These are phyloP conservation scores for Mytilinidion resinicola DNA, from an alignment of 495 filamentous ascomycete genomes.

Conservation along the genomic window DNA sequence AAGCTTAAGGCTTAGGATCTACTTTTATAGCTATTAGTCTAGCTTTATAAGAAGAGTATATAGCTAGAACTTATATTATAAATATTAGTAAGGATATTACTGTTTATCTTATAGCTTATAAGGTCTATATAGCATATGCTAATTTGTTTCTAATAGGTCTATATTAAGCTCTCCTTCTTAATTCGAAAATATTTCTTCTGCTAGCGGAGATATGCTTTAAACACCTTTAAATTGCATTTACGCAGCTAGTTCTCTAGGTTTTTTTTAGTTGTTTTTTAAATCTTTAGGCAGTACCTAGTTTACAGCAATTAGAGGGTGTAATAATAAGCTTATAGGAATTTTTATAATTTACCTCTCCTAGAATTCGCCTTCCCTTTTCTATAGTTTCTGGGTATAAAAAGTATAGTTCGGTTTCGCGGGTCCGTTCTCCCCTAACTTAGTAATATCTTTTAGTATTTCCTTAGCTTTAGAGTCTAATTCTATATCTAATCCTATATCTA, in stretches of 20 bases:
- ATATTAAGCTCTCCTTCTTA: constrained; percentile 7
- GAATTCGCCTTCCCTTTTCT: constrained; percentile 12
- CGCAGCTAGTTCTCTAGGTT: background rate
- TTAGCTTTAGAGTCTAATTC: constrained; percentile 6
- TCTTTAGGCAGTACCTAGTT: constrained; percentile 4
- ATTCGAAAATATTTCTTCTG: constrained; percentile 8
- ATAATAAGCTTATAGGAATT: background rate
- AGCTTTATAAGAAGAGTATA: background rate
- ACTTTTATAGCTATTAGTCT: background rate
- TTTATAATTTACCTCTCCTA: constrained; percentile 1
- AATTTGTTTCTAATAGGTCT: constrained; percentile 5
- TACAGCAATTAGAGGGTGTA: background rate
- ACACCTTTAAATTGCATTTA: background rate
- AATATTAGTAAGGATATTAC: constrained; percentile 8
- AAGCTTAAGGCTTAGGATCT: constrained; percentile 5
- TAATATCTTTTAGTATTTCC: constrained; percentile 8
- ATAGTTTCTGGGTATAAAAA: background rate
- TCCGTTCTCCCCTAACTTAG: constrained; percentile 1
- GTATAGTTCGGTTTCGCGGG: constrained; percentile 6
- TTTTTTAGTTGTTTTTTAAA: constrained; percentile 1
- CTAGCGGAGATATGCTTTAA: constrained; percentile 11
- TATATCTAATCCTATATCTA: background rate
- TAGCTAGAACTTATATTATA: constrained; percentile 2
- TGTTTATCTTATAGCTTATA: constrained; percentile 1
- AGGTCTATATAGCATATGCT: constrained; percentile 8